Conservation (phyloP, 2,329 filamentous ascomycete genomes). For the Pyricularia sp. region DNA sequence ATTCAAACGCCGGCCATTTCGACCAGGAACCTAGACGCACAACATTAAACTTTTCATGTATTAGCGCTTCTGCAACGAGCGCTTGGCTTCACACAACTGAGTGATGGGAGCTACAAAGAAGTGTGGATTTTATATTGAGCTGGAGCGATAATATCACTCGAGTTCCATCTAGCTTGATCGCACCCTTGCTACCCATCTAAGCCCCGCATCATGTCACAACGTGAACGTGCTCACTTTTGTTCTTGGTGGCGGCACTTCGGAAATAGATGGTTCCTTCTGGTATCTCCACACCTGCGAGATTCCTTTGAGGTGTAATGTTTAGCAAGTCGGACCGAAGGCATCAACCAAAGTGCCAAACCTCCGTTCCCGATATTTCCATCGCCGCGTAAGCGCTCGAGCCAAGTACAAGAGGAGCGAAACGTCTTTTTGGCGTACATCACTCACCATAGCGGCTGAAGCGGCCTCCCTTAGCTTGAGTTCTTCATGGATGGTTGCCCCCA, state of each 20-base stretch:
- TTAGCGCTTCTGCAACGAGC: background rate
- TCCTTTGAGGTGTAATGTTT: background rate
- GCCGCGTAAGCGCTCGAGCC: background rate
- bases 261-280: background rate
- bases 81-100: background rate
- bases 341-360: background rate
- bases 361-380: background rate
- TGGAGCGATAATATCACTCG: background rate
- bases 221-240: background rate
- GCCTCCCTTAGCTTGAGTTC: background rate
- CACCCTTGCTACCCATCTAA: background rate
- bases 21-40: background rate
- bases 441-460: background rate
- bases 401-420: background rate
- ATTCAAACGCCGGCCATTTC: background rate
- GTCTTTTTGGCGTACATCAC: background rate
- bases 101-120: background rate
- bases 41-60: background rate
- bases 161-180: background rate
- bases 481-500: background rate
- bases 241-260: background rate
- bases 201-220: background rate
- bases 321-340: background rate
- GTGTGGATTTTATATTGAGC: background rate
- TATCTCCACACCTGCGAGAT: too few species aligned